Conservation (phyloP, 345 rosid species). For the Passiflora organensis region DNA sequence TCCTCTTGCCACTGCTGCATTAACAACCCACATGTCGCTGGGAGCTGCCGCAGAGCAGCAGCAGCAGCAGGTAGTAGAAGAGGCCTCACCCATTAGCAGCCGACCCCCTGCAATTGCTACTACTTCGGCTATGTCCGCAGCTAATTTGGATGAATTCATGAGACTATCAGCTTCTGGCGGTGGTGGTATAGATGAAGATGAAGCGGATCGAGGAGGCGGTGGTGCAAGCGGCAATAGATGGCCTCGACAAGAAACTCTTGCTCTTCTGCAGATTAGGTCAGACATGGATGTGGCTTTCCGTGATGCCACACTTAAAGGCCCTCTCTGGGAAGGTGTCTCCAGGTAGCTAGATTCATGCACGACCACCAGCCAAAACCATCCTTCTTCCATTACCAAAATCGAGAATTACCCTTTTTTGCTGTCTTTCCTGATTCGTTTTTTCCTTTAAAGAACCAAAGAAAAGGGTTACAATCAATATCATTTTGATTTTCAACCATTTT, state of each 20-base stretch:
- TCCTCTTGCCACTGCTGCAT: conserved; percentile 13
- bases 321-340: conserved; percentile 91
- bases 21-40: conserved; percentile 11
- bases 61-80: conserved; percentile 50
- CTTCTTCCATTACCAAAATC: background rate
- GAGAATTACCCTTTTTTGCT: background rate
- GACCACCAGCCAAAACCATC: background rate
- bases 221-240: conserved; percentile 64
- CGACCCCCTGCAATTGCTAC: conserved; percentile 54
- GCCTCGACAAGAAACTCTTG: conserved; percentile 87
- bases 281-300: conserved; percentile 83
- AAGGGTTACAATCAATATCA: too few species aligned
- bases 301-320: conserved; percentile 81
- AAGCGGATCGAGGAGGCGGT: conserved; percentile 45
- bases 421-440: conserved; percentile 2
- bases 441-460: too few species aligned
- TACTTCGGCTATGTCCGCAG: background rate
- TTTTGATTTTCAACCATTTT: background rate
- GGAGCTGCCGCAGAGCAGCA: conserved; percentile 13
- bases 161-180: conserved; percentile 41
- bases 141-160: conserved; percentile 52
- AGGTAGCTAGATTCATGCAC: conserved; percentile 36
- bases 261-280: conserved; percentile 76
- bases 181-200: conserved; percentile 25
- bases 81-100: conserved; percentile 86